Conservation (phyloP, 2,329 filamentous ascomycete genomes). For the Ampelomyces quisqualis region DNA sequence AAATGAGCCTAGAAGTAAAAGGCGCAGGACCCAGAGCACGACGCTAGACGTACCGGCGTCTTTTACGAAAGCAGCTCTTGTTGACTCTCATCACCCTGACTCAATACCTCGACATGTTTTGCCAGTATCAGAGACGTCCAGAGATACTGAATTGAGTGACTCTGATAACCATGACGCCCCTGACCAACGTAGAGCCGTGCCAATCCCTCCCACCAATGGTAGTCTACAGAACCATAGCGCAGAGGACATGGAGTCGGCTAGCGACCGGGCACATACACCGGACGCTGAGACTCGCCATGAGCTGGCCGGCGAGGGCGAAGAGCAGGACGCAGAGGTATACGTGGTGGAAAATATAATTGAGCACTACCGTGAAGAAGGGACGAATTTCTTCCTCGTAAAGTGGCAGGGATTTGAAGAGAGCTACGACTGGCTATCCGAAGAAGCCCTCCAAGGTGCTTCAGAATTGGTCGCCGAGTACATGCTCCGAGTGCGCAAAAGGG, state of each 20-base stretch:
- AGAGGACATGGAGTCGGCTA: neutral
- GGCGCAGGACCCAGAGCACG: conserved; percentile 17
- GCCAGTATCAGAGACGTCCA: neutral
- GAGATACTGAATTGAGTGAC: neutral
- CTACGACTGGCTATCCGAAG: conserved; percentile 34
- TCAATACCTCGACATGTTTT: neutral
- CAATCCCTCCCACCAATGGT: neutral
- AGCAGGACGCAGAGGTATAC: conserved; percentile 26
- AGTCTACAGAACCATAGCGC: neutral
- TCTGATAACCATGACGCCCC: too few relatives aligned
- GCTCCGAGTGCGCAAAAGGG: conserved; percentile 10
- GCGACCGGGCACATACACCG: neutral
- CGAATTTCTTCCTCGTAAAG: conserved; percentile 37
- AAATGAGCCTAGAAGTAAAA: conserved; percentile 11
- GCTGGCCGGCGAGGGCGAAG: conserved; percentile 6
- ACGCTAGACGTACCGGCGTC: neutral
- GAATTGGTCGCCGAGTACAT: conserved; percentile 34
- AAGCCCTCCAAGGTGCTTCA: conserved; percentile 27
- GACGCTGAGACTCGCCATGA: too few relatives aligned
- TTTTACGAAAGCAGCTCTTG: neutral
- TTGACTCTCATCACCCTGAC: neutral
- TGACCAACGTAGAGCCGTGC: conserved; percentile 6
- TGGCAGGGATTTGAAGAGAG: conserved; percentile 38
- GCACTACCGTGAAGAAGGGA: conserved; percentile 23
- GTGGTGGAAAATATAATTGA: conserved; percentile 32